A percentile compares a stretch with the other conserved stretches of the same genome.
phyloP scores from a whole-genome alignment of 257 asterid genomes.

The Petunia axillaris region DNA sequence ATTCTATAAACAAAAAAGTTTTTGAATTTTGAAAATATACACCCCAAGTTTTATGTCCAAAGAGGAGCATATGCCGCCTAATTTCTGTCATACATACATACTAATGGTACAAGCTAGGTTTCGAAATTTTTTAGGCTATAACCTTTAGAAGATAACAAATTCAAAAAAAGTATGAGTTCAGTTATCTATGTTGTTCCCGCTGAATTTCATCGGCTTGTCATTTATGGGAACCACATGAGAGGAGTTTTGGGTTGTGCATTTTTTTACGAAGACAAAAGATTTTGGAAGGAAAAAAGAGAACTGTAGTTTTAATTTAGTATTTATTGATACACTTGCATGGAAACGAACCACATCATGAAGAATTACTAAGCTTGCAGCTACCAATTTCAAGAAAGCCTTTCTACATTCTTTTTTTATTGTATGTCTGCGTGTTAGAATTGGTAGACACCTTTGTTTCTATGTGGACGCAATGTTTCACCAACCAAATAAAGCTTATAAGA shows the following conservation, averaged over 20 bases:
- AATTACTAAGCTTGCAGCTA: slow-evolving; percentile 34
- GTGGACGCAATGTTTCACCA: background rate
- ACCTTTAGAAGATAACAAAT: background rate
- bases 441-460: slow-evolving; percentile 21
- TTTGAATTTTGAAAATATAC: too few relatives aligned
- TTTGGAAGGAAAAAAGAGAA: background rate
- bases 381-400: slow-evolving; percentile 23
- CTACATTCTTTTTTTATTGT: background rate
- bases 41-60: too few relatives aligned
- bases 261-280: background rate
- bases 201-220: background rate
- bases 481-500: background rate
- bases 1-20: too few relatives aligned
- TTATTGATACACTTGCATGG: slow-evolving; percentile 33
- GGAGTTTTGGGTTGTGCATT: background rate
- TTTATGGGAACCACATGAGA: background rate
- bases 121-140: background rate
- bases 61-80: too few relatives aligned
- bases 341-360: slow-evolving; percentile 32
- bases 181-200: background rate
- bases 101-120: background rate
- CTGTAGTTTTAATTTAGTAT: background rate
- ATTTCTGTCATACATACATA: too few relatives aligned
- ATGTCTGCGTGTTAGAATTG: slow-evolving; percentile 30
- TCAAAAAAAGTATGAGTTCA: background rate